Evolutionary conservation across 202 grass and related monocot species (phyloP).

Genomic region (Panicum virgatum): DNA sequence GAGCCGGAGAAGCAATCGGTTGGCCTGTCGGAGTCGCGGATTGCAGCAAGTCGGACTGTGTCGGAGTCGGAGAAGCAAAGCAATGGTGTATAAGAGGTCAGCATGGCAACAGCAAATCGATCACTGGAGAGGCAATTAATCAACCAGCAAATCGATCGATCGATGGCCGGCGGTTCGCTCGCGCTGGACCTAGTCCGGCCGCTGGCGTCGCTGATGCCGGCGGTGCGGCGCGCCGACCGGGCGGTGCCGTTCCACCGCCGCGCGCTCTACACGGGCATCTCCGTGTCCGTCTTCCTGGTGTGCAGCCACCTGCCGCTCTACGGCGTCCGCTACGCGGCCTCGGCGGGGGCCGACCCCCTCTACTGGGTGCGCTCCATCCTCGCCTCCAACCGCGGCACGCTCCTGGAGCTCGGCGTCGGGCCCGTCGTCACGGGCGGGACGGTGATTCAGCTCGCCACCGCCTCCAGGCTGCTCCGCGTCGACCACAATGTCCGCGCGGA

Average conservation of each 20-base stretch:
- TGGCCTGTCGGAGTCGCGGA: no score
- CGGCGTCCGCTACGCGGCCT: not conserved
- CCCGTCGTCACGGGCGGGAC: not conserved
- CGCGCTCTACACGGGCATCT: constrained; percentile 9
- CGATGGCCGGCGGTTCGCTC: not conserved
- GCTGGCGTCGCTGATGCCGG: not conserved
- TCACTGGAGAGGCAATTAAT: no score
- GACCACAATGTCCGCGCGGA: not conserved
- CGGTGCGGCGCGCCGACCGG: not conserved
- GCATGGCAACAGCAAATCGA: no score
- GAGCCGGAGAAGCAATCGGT: no score
- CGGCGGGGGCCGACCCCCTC: not conserved
- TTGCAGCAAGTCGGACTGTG: no score
- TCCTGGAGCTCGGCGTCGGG: constrained; percentile 33
- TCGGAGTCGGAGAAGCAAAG: no score
- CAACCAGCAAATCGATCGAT: no score
- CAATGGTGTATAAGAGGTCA: no score
- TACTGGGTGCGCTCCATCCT: constrained; percentile 22
- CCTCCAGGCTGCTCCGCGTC: not conserved
- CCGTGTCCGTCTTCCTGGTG: constrained; percentile 11
- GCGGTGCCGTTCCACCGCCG: not conserved
- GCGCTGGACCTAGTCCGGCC: not conserved
- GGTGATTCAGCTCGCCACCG: not conserved
- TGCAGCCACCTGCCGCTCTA: constrained; percentile 25
- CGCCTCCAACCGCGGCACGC: constrained; percentile 21